Percentiles rank a stretch among this genome's conserved stretches.
Evolutionary conservation across 306 rosid genomes (phyloP).

Genomic region (peach (Prunus persica)): Prunus_persica_NCBIv2 NC_034014.1:24105001-24105500

Average conservation of each 20-base stretch:
- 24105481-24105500: background rate
- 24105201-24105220: slow-evolving; percentile 39
- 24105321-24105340: slow-evolving; percentile 39
- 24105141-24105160: background rate
- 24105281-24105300: slow-evolving; percentile 39
- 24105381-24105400: background rate
- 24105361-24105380: background rate
- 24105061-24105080: background rate
- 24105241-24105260: slow-evolving; percentile 39
- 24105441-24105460: background rate
- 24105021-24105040: background rate
- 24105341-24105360: slow-evolving; percentile 5
- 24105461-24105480: background rate
- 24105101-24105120: background rate
- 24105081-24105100: background rate
- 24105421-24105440: background rate
- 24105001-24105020: background rate
- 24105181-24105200: slow-evolving; percentile 13
- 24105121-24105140: background rate
- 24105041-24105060: background rate
- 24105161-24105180: background rate
- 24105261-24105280: slow-evolving; percentile 38
- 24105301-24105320: slow-evolving; percentile 52
- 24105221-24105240: slow-evolving; percentile 50
- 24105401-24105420: background rate